A percentile compares a stretch with the other conserved stretches of the same genome.
These are phyloP conservation scores for Kazachstania bromeliacearum DNA, from an alignment of 805 yeast genomes.

Conservation along the genomic window DNA sequence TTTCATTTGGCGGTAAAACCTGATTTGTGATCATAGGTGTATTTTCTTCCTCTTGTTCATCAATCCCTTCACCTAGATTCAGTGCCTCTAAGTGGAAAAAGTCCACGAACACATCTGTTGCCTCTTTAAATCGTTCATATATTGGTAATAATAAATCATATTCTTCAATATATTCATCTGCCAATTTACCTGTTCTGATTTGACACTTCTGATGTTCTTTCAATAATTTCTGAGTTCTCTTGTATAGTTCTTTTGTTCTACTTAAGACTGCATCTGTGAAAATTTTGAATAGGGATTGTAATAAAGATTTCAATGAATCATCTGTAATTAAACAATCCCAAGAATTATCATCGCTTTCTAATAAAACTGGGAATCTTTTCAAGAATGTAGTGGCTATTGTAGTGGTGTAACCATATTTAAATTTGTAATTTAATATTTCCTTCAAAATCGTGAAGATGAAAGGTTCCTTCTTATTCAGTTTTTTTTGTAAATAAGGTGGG, in stretches of 20 bases:
- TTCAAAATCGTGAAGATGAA: constrained; percentile 36
- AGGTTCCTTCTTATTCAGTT: constrained; percentile 30
- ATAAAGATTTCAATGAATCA: constrained; percentile 16
- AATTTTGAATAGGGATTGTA: constrained; percentile 33
- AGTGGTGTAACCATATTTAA: constrained; percentile 29
- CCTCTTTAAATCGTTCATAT: constrained; percentile 37
- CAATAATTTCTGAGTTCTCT: constrained; percentile 29
- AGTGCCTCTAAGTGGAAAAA: constrained; percentile 34
- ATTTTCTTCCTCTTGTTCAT: constrained; percentile 15
- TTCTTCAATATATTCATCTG: constrained; percentile 33
- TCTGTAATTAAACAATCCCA: constrained; percentile 24
- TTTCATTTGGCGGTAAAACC: constrained; percentile 13
- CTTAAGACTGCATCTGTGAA: constrained; percentile 37
- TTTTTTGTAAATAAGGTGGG: constrained; percentile 36
- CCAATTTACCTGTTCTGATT: constrained; percentile 54
- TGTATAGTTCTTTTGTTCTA: constrained; percentile 30
- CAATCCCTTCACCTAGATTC: constrained; percentile 19
- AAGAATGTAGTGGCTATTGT: constrained; percentile 40
- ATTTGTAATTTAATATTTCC: constrained; percentile 37
- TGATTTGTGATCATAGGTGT: constrained; percentile 24
- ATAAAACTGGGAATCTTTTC: constrained; percentile 35
- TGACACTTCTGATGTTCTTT: constrained; percentile 43
- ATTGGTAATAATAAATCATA: constrained; percentile 27
- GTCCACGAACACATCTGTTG: constrained; percentile 37
- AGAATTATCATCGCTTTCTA: constrained; percentile 25